Evolutionary conservation across 257 asterid genomes (phyloP).

Genomic region (Solanum boliviense): DNA sequence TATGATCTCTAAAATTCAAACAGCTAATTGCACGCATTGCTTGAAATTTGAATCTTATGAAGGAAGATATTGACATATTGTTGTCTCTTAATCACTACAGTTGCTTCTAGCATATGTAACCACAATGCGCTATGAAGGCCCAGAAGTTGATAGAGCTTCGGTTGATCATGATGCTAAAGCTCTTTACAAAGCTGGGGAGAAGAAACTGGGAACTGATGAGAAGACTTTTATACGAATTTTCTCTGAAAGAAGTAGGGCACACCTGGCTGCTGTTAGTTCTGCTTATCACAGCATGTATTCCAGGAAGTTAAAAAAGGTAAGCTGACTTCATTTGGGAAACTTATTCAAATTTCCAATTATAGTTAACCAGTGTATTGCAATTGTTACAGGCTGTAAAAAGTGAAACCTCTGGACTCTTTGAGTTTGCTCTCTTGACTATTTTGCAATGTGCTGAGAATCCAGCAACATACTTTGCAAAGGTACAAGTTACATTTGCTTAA

Average conservation of each 20-base stretch:
- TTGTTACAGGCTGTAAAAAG: constrained; percentile 64
- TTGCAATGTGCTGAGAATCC: constrained; percentile 77
- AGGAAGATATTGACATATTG: not conserved
- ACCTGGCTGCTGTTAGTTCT: constrained; percentile 55
- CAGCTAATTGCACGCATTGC: not conserved
- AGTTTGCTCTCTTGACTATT: constrained; percentile 61
- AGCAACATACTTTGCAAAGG: constrained; percentile 79
- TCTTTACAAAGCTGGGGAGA: constrained; percentile 91
- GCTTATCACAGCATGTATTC: constrained; percentile 60
- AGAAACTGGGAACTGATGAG: constrained; percentile 84
- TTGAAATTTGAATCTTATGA: not conserved
- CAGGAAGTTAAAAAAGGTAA: constrained; percentile 64
- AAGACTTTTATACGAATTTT: constrained; percentile 57
- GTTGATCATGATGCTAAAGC: constrained; percentile 78
- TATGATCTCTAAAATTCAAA: not conserved
- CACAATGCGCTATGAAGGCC: constrained; percentile 70
- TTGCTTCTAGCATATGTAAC: constrained; percentile 58
- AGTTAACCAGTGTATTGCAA: constrained; percentile 4
- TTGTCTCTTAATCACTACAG: constrained; percentile 25
- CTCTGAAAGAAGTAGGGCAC: constrained; percentile 69
- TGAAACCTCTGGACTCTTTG: constrained; percentile 79
- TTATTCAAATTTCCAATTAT: not conserved
- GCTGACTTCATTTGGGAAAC: not conserved
- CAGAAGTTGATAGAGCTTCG: constrained; percentile 62
- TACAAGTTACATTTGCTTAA: constrained; percentile 8